Conservation (phyloP, 306 rosid genomes). For the Psophocarpus tetragonolobus region DNA sequence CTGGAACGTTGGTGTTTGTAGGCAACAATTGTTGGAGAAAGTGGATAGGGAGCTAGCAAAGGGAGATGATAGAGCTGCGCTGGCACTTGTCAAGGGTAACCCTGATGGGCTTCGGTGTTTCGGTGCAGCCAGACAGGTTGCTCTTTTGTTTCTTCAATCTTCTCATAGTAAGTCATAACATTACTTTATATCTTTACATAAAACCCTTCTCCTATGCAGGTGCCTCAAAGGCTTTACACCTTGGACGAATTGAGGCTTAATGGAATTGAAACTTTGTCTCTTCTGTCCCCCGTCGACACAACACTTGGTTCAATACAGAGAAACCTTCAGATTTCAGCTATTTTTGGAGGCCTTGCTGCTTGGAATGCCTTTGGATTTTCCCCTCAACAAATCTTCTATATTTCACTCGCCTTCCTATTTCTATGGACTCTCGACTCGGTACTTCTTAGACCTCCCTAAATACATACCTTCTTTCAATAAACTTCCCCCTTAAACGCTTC, state of each 20-base stretch:
- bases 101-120: conserved; percentile 74
- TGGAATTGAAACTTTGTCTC: conserved; percentile 75
- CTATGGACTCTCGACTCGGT: conserved; percentile 82
- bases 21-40: conserved; percentile 58
- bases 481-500: no score
- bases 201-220: no score
- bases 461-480: no score
- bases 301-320: conserved; percentile 90
- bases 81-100: conserved; percentile 66
- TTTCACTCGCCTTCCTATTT: conserved; percentile 66
- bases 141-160: background rate
- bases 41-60: conserved; percentile 61
- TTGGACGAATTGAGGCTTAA: conserved; percentile 93
- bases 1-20: conserved; percentile 47
- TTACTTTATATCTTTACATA: no score
- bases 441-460: conserved; percentile 28
- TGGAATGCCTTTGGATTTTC: conserved; percentile 64
- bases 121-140: conserved; percentile 88
- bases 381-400: conserved; percentile 59
- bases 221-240: conserved; percentile 91
- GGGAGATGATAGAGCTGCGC: conserved; percentile 79
- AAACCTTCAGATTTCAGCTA: conserved; percentile 68
- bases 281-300: conserved; percentile 76
- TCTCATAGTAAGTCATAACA: no score
- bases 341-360: conserved; percentile 62